Percentiles rank a stretch among this genome's conserved stretches.
These are phyloP conservation scores for Kuraishia hungarica DNA, from an alignment of 805 yeast species.

Conservation along the genomic window DNA sequence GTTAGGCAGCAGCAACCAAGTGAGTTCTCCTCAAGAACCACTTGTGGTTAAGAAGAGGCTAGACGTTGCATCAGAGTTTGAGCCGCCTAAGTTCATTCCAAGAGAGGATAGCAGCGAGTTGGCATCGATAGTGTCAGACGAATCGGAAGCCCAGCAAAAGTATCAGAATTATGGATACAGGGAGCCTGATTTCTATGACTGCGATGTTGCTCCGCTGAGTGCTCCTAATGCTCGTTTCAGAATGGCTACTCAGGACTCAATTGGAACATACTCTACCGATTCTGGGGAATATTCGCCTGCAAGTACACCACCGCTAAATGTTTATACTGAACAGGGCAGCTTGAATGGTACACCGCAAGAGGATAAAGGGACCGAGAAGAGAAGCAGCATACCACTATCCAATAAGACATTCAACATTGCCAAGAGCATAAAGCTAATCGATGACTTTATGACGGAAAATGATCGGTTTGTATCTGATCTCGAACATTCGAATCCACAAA, in stretches of 20 bases:
- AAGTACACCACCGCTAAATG: slow-evolving; percentile 1
- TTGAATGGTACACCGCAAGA: slow-evolving; percentile 6
- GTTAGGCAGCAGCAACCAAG: neutral
- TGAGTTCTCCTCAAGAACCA: neutral
- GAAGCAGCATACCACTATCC: slow-evolving; percentile 28
- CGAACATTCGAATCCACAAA: neutral
- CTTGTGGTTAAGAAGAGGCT: neutral
- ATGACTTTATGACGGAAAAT: slow-evolving; percentile 4
- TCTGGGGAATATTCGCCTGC: slow-evolving; percentile 6
- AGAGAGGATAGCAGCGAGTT: neutral
- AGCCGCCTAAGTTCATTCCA: neutral
- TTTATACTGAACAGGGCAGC: slow-evolving; percentile 8
- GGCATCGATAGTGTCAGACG: neutral
- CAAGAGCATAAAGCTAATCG: slow-evolving; percentile 7
- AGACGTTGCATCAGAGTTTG: neutral
- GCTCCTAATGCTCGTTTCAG: slow-evolving; percentile 10
- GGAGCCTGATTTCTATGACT: neutral
- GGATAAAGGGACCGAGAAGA: slow-evolving; percentile 12
- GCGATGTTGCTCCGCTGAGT: neutral
- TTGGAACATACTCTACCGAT: slow-evolving; percentile 19
- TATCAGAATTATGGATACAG: neutral
- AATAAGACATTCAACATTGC: slow-evolving; percentile 32
- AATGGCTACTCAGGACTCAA: slow-evolving; percentile 15
- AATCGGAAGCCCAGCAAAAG: neutral
- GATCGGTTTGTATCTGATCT: neutral